Evolutionary conservation across 441 rosid genomes (phyloP), one percentile per base, ranked within the genome.

Genomic region (Metrosideros polymorpha): DNA sequence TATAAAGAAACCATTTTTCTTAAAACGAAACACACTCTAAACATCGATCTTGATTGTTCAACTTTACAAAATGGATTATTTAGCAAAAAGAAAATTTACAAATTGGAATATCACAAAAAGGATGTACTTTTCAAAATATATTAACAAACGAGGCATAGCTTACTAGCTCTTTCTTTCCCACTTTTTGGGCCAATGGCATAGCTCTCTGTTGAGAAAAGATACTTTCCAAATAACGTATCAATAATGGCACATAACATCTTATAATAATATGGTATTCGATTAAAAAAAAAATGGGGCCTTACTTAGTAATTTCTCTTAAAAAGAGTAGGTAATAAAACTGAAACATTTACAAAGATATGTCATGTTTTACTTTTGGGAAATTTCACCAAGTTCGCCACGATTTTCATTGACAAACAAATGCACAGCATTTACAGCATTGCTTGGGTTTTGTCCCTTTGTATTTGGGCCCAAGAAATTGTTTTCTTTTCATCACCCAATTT

Each of bases 211-310:
- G 42, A 30, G 42, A 7, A 30, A 30, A 61, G 12, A 17, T 61
- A 61, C 30, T 30, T 61, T 17, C 7, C 42, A 4, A 61, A 2
- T 61, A 30, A 61, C 8, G 35, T 5, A 61, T 61, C 35, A 61
- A 12, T 61, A 30, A 32, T 17, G 39, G 39, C 22, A 0, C 71
- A 30, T 15, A 15, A 61, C 71, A 29, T 3, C 9, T 59, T 15
- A 61, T 29, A 12, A 61, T 0, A 3, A 59, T 29, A 59, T 7
- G 7, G 22, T 29, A 12, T 57, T 6, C 14, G 52, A 50, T 14
- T 14, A 13, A 0, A 5, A n/a, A 57, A 7, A 13, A 19, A 52
- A n/a, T 6, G 0, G 25, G 2, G 6, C 9, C 24, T 63, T 25
- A 32, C 25, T 61, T 61, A 61, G 24, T 8, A 61, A 63, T 17